Conservation (phyloP, 2,329 filamentous ascomycete species). For the Neocucurbitaria cava region DNA sequence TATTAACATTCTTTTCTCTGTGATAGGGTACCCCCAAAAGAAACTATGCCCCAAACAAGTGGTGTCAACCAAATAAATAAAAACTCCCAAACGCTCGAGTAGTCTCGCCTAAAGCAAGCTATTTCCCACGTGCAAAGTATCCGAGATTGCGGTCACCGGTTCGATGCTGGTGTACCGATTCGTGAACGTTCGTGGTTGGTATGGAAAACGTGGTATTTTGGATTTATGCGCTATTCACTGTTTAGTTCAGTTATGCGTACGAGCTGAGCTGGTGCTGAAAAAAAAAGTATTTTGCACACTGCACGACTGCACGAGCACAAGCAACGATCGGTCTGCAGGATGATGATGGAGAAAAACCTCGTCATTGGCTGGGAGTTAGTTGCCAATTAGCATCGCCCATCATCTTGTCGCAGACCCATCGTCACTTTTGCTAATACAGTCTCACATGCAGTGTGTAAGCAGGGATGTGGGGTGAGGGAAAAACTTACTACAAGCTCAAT, state of each 20-base stretch:
- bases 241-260: constrained; percentile 27
- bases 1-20: constrained; percentile 12
- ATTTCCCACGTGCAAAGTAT: constrained; percentile 1
- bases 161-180: constrained; percentile 2
- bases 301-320: neutral
- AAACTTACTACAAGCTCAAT: constrained; percentile 76
- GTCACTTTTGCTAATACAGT: constrained; percentile 14
- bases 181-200: constrained; percentile 4
- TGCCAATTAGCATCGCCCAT: constrained; percentile 22
- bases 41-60: neutral
- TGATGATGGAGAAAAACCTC: neutral
- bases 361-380: constrained; percentile 20
- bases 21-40: neutral
- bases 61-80: neutral
- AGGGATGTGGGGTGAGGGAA: constrained; percentile 5
- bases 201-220: neutral
- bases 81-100: constrained; percentile 15
- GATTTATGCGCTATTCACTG: constrained; percentile 33
- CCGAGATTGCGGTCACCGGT: constrained; percentile 3
- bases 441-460: constrained; percentile 9
- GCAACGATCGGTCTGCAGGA: neutral
- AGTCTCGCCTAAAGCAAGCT: neutral
- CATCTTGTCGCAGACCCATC: constrained; percentile 1
- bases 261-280: constrained; percentile 4
- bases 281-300: neutral